Base-by-base conservation (phyloP, 768 basidiomycete genomes). In the Gloeopeniophorella convolvens region DNA sequence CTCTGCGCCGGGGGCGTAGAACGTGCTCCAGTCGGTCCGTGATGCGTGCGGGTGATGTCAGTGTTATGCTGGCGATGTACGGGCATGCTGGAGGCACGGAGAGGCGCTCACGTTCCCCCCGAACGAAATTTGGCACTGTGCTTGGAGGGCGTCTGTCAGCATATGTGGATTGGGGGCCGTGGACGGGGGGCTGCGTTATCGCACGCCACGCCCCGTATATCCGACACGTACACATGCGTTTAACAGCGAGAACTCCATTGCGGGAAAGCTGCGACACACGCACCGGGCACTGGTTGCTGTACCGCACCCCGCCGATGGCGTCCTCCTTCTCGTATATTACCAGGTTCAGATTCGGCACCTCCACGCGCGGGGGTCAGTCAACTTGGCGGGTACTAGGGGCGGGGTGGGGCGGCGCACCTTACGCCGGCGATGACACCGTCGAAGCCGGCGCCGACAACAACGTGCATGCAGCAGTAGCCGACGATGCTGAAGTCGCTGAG, bases 271-370 rank as follows among this genome's bases (percentile, higher is more conserved):
- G n/a, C n/a, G 21, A n/a, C n/a, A n/a, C n/a, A 48, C 36, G 4
- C 21, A 48, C 46, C 6, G 46, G 46, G 12, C 39, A 48, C 20
- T 12, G 5, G 48, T 79, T 81, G 5, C 65, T 64, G 53, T 68
- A 75, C 82, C 82, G 83, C 3, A 78, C 74, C 2, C 82, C 82
- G 8, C 81, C 82, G 16, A 84, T 67, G 3, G 72, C 75, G 20
- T 70, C 65, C 43, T 74, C 72, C 47, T 77, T 76, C 49, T 84
- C 82, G 60, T 80, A 84, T 12, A 82, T 73, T 0, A 70, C 71
- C 3, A 84, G 59, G 13, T 76, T 65, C 12, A 82, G 53, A 53
- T 82, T 80, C 41, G 70, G 46, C 8, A 48, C 28, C 23, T 44
- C 28, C 26, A 23, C 20, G 28, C 26, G n/a, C n/a, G n/a, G n/a